phyloP scores from a whole-genome alignment of 1,284 basidiomycete genomes.

The Ceraceosorus guamensis region DNA sequence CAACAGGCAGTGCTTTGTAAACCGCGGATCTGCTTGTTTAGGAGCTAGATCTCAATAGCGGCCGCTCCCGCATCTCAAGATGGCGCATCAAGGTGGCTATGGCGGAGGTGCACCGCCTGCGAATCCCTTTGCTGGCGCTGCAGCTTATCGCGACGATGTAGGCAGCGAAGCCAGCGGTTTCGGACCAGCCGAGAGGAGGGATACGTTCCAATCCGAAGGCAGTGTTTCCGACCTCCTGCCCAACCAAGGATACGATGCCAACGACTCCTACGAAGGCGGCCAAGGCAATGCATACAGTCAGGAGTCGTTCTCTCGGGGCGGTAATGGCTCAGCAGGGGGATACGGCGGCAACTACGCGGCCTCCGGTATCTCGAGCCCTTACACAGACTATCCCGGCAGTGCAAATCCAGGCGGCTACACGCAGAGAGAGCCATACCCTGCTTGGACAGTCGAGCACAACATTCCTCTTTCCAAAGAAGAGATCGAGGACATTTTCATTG shows the following conservation, averaged over 20 bases:
- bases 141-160: conserved; percentile 32
- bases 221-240: conserved; percentile 39
- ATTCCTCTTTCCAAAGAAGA: conserved; percentile 97
- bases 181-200: conserved; percentile 23
- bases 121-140: conserved; percentile 33
- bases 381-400: conserved; percentile 14
- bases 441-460: conserved; percentile 83
- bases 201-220: conserved; percentile 39
- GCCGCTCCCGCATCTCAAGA: too few relatives aligned
- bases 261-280: conserved; percentile 37
- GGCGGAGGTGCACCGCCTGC: conserved; percentile 10
- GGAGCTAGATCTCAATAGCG: too few relatives aligned
- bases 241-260: conserved; percentile 32
- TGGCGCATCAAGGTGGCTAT: too few relatives aligned
- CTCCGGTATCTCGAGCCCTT: conserved; percentile 36
- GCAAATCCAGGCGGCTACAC: conserved; percentile 20
- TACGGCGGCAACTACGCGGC: conserved; percentile 34
- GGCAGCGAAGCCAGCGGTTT: conserved; percentile 33
- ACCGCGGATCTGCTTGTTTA: too few relatives aligned
- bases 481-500: conserved; percentile 97
- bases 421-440: conserved; percentile 70
- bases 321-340: conserved; percentile 8
- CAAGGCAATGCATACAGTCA: conserved; percentile 15
- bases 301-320: conserved; percentile 25
- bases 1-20: too few relatives aligned